Evolutionary conservation across 73 alveolate species (phyloP), one percentile per base, ranked within the genome.

Genomic region (Tetrahymena malaccensis): DNA sequence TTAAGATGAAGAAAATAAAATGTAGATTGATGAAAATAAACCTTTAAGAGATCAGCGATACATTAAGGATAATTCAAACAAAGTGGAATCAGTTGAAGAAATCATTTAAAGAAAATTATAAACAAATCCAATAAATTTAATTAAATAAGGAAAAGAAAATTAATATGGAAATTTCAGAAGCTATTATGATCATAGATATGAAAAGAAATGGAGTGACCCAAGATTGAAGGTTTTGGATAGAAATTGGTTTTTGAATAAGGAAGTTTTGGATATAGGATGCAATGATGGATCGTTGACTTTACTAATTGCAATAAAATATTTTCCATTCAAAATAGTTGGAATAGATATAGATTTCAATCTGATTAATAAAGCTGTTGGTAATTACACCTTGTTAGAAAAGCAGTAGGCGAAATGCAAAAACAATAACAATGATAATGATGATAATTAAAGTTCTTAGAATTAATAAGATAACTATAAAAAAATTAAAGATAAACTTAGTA

Each of bases 261-360:
- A 93, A 31, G 93, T 97, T 35, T 96, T 98, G 19, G 99, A 98
- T 96, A 96, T 98, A 34, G 99, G 99, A 33, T 97, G 99, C 83
- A 97, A 97, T 94, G 98, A 96, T 70, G 99, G 99, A 34, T 95
- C 98, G 3, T 93, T 98, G 33, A 98, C 99, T 40, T 70, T 98
- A 33, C 83, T 94, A 40, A 94, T 98, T 13, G 97, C 99, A 34
- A 95, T 96, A 27, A 96, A 96, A 35, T 96, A 85, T 93, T 37
- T 94, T 15, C 98, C 99, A 10, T 95, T 94, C 50, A 94, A 96
- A 35, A 96, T 98, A 19, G 93, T 96, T 19, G 99, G 99, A 38
- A 93, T 98, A 10, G 99, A 98, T 95, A 97, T 98, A 31, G 99
- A 98, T 93, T 96, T 94, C 85, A 98, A 94, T 57, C 96, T 96